Evolutionary conservation across 108 stramenopile species (phyloP), one percentile per base, ranked within the genome.

Genomic region (Cyclotella atomus): DNA sequence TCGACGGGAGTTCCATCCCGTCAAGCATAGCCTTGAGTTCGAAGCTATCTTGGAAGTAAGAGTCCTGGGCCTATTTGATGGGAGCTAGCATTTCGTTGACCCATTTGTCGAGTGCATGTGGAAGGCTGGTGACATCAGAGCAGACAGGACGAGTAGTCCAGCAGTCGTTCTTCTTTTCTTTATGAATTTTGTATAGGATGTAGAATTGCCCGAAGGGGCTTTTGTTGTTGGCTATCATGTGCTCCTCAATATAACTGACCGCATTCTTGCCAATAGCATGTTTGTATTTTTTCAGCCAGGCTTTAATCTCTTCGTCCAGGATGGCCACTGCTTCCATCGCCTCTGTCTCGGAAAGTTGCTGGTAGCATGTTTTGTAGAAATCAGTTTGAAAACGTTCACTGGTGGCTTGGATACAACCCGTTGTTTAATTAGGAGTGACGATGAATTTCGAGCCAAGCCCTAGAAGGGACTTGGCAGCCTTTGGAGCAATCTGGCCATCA

Each of bases 171-270:
- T 12, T 12, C 7, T 9, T 41, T 41, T 12, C 38, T 41, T 41
- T 41, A 12, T 41, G 38, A 12, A 20, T 50, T 50, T 50, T 50
- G 49, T 50, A 19, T 20, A 50, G 14, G 4, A 50, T 16, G n/a
- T 50, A 50, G 14, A 73, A 73, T 19, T 55, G 53, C 1, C 54
- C 62, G 35, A 65, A 73, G 15, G 72, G 63, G 24, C 63, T 62
- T 20, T 4, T 0, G 10, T 0, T 50, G 20, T 47, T 61, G 0
- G 14, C 15, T 35, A 19, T 16, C 21, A 61, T 38, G 20, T 61
- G 28, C 29, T 30, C 10, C 19, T 1, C 1, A 19, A 57, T 57
- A 15, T n/a, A 57, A 0, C 10, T 8, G 30, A 14, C 56, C 9
- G 28, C 56, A 10, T 12, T 12, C 0, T 10, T 10, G 29, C 29